Percentiles rank a stretch among this genome's conserved stretches.
phyloP scores from a whole-genome alignment of 495 filamentous ascomycete species.

The Entonaema liquescens region DNA sequence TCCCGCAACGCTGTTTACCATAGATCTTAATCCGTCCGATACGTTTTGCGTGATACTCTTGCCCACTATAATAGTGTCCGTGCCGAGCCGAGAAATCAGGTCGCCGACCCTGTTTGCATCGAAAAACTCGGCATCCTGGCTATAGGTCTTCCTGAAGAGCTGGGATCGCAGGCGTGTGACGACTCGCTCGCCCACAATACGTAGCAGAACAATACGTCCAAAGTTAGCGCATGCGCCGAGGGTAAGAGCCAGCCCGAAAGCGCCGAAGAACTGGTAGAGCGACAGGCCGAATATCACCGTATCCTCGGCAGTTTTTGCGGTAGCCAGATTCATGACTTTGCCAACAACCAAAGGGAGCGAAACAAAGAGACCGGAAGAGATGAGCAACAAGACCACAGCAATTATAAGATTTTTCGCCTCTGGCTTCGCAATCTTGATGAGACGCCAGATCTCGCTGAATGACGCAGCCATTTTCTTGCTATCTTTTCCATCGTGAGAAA shows the following conservation, averaged over 20 bases:
- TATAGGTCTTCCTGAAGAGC: constrained; percentile 87
- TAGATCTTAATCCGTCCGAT: constrained; percentile 87
- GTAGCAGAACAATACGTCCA: constrained; percentile 88
- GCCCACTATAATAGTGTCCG: constrained; percentile 95
- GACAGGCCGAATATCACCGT: constrained; percentile 76
- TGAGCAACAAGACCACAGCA: constrained; percentile 82
- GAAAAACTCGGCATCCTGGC: constrained; percentile 98
- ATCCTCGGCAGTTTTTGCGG: constrained; percentile 62
- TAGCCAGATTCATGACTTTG: constrained; percentile 89
- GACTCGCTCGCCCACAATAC: constrained; percentile 95
- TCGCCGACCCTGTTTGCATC: constrained; percentile 97
- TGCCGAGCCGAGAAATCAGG: constrained; percentile 91
- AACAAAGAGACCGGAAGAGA: constrained; percentile 92
- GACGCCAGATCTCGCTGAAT: constrained; percentile 80
- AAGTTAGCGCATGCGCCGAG: constrained; percentile 89
- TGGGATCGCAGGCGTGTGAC: constrained; percentile 88
- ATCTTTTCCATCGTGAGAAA: constrained; percentile 80
- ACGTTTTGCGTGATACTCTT: constrained; percentile 99
- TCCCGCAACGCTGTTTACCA: constrained; percentile 88
- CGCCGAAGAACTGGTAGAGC: constrained; percentile 79
- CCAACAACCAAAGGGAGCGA: constrained; percentile 96
- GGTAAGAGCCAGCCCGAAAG: constrained; percentile 72
- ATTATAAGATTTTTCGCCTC: constrained; percentile 80
- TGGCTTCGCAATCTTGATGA: constrained; percentile 87
- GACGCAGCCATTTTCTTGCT: constrained; percentile 65